Evolutionary conservation across 805 yeast species (phyloP), one percentile per base, ranked within the genome.

Genomic region (Nakazawaea populi): DNA sequence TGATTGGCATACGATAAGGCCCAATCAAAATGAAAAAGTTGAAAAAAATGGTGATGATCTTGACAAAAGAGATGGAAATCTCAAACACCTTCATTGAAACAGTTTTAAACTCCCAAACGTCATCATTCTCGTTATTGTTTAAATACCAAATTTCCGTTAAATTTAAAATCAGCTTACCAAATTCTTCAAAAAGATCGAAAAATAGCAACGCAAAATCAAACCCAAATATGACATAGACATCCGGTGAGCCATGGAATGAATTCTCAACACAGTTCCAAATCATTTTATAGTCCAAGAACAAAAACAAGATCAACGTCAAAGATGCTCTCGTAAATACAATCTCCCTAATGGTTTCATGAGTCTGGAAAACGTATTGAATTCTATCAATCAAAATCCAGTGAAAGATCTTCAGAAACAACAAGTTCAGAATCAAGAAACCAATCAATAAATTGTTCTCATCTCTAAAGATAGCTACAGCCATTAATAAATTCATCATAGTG

Each of bases 181-280:
- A 60, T 46, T 73, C 67, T 6, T 76, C 69, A 12, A 81, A 57
- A 29, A 80, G 62, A 44, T 81, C 83, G 34, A 85, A 72, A 27
- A 79, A 76, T 53, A 85, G 70, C 52, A 88, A 70, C 3, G 86
- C 83, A 60, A 85, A 84, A 59, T 88, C 94, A 62, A 88, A 83
- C 1, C 90, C 91, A 63, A 88, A 83, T 48, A 85, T 73, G 40
- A 87, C 68, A 57, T 81, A 80, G 4, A 80, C 74, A 44, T 80
- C 77, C 18, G 87, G 80, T 56, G 68, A 68, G 37, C 76, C 76
- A 49, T 71, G 73, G 55, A 78, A 78, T 1, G 78, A 72, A 54
- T 75, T 79, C 55, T 79, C 78, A n/a, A 83, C 75, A 57, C 87
- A 77, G 29, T 76, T 67, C 46, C 71, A 71, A 31, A 87, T 78